Conservation (phyloP, 108 stramenopile species). For the Cyclotella baltica region DNA sequence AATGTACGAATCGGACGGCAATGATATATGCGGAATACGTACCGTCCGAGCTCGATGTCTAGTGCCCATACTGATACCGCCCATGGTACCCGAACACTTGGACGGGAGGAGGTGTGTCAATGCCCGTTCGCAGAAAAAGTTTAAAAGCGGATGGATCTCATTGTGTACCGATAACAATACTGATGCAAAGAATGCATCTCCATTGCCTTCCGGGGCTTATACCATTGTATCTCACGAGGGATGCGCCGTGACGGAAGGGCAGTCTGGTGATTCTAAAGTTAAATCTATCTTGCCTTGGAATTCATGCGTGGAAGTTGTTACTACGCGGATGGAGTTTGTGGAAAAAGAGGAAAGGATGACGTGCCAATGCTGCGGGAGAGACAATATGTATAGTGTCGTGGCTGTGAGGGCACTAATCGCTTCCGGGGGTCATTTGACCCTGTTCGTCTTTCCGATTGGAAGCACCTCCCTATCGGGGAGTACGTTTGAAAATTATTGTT, state of each 20-base stretch:
- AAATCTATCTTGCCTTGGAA: slow-evolving; percentile 24
- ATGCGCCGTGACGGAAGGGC: slow-evolving; percentile 26
- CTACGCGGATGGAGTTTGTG: slow-evolving; percentile 44
- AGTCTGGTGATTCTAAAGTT: slow-evolving; percentile 19
- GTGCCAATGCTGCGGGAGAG: slow-evolving; percentile 26
- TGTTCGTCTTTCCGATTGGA: slow-evolving; percentile 18
- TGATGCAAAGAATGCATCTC: slow-evolving; percentile 4
- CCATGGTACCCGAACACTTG: slow-evolving; percentile 3
- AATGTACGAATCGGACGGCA: slow-evolving; percentile 14
- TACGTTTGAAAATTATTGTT: slow-evolving; percentile 17
- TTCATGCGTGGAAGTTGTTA: slow-evolving; percentile 44
- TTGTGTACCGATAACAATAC: slow-evolving; percentile 19
- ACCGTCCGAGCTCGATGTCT: slow-evolving; percentile 48
- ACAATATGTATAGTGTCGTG: slow-evolving; percentile 13
- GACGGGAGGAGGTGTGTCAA: background rate
- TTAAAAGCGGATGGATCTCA: slow-evolving; percentile 48
- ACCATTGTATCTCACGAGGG: slow-evolving; percentile 14
- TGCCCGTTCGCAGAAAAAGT: slow-evolving; percentile 25
- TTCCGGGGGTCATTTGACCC: slow-evolving; percentile 25
- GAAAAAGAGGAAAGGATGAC: slow-evolving; percentile 6
- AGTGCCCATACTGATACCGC: slow-evolving; percentile 22
- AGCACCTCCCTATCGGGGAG: too few species aligned
- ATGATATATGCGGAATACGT: slow-evolving; percentile 9
- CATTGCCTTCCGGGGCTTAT: slow-evolving; percentile 39
- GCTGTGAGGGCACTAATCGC: slow-evolving; percentile 41